phyloP scores from a whole-genome alignment of 2,329 filamentous ascomycete species.

The Dichotomopilus funicola region DNA sequence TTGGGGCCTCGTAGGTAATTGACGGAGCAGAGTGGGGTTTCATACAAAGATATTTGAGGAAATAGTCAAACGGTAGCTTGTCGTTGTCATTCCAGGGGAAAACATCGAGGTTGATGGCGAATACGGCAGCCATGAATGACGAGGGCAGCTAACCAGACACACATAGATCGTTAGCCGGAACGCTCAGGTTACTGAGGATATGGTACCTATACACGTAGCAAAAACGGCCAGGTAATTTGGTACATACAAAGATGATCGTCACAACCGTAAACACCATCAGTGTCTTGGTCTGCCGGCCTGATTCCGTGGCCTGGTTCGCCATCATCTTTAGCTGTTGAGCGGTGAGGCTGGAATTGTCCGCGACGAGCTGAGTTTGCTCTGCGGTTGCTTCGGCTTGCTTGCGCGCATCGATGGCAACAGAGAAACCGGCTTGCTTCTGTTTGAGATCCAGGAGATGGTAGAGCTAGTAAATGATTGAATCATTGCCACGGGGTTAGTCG shows the following conservation, averaged over 20 bases:
- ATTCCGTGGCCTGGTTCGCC: neutral
- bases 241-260: neutral
- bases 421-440: neutral
- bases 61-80: neutral
- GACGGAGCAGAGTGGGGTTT: neutral
- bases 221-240: neutral
- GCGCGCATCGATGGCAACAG: neutral
- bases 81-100: neutral
- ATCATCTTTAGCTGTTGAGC: neutral
- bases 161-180: neutral
- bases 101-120: neutral
- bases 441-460: neutral
- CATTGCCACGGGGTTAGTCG: no score
- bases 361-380: neutral
- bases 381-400: neutral
- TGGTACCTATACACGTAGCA: neutral
- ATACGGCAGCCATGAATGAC: slow-evolving; percentile 1
- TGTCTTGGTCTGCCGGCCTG: neutral
- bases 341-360: neutral
- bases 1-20: neutral
- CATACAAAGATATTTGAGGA: neutral
- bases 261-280: neutral
- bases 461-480: neutral
- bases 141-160: neutral
- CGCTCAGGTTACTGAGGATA: neutral